Evolutionary conservation across 495 filamentous ascomycete genomes (phyloP).

Genomic region (Talaromyces liani): DNA sequence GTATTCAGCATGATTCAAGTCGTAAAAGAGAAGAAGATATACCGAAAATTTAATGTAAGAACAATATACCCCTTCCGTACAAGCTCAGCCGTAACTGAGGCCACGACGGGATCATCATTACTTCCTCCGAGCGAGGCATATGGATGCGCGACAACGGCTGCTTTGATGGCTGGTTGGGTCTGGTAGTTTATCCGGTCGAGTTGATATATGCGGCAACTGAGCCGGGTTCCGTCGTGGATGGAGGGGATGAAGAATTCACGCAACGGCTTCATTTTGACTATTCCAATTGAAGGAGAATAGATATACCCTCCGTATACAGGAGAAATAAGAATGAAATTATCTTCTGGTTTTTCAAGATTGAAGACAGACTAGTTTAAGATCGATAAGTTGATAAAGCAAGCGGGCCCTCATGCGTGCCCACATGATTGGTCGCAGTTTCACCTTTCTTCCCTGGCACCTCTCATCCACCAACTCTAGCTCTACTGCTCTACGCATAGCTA

Average conservation of each 20-base stretch:
- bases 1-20: not conserved
- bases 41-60: constrained; percentile 92
- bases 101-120: constrained; percentile 76
- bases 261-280: not conserved
- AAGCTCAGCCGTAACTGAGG: constrained; percentile 52
- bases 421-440: constrained; percentile 5
- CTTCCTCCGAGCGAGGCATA: constrained; percentile 83
- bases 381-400: not conserved
- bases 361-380: not conserved
- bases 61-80: constrained; percentile 65
- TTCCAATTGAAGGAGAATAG: not conserved
- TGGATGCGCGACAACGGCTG: constrained; percentile 81
- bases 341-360: not conserved
- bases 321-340: not conserved
- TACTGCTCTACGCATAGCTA: not conserved
- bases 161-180: constrained; percentile 35
- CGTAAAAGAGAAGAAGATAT: constrained; percentile 8
- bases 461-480: not conserved
- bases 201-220: constrained; percentile 79
- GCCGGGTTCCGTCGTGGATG: constrained; percentile 62
- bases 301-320: not conserved
- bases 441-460: not conserved
- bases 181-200: constrained; percentile 30
- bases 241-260: constrained; percentile 68
- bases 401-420: constrained; percentile 1